These are phyloP conservation scores for Lasiosphaeria miniovina DNA, from an alignment of 495 filamentous ascomycete species.

Conservation along the genomic window DNA sequence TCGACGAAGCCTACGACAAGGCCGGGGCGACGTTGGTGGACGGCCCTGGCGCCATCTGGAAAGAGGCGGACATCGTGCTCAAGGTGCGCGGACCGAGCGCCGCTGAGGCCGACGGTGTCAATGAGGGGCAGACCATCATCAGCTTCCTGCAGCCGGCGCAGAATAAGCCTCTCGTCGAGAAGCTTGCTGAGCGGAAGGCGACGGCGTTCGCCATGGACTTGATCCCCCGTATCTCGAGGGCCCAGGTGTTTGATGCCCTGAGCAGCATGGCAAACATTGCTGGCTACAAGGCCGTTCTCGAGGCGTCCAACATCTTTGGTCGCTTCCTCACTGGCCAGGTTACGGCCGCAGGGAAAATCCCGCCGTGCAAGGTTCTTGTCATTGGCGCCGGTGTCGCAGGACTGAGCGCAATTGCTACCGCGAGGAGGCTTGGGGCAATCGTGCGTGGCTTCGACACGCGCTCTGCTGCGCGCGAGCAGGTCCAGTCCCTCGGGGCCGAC, in stretches of 20 bases:
- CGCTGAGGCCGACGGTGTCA: constrained; percentile 59
- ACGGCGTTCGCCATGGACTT: constrained; percentile 81
- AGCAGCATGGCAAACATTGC: constrained; percentile 87
- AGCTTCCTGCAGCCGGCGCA: constrained; percentile 74
- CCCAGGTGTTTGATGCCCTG: constrained; percentile 75
- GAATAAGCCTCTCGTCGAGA: constrained; percentile 66
- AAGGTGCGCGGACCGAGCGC: constrained; percentile 72
- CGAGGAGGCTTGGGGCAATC: constrained; percentile 76
- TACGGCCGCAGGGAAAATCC: constrained; percentile 78
- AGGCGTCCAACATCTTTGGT: constrained; percentile 79
- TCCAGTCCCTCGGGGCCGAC: constrained; percentile 79
- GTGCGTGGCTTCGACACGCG: constrained; percentile 81
- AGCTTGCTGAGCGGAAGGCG: constrained; percentile 58
- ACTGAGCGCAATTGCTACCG: constrained; percentile 75
- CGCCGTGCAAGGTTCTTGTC: constrained; percentile 76
- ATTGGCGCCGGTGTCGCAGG: constrained; percentile 82
- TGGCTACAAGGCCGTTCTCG: constrained; percentile 79
- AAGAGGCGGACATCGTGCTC: constrained; percentile 67
- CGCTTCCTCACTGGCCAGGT: constrained; percentile 80
- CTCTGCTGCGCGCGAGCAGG: constrained; percentile 73
- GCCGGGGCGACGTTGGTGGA: constrained; percentile 72
- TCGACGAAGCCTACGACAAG: constrained; percentile 65
- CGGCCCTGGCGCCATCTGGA: constrained; percentile 55
- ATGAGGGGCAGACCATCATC: constrained; percentile 64
- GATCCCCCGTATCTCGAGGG: constrained; percentile 78